Conservation (phyloP, 345 rosid species). For the Lepidium africanum region DNA sequence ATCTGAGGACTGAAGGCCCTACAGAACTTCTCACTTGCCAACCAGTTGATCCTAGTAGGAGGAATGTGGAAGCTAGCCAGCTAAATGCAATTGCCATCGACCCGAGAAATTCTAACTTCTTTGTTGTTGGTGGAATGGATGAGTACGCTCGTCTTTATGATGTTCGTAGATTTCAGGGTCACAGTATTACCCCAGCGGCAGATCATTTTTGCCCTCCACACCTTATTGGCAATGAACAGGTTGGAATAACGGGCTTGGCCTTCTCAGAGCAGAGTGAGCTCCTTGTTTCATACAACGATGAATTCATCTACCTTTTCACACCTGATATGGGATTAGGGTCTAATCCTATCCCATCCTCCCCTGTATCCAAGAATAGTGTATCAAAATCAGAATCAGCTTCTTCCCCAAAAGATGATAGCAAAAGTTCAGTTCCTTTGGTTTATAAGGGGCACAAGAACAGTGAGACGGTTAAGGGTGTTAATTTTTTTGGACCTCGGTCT, state of each 20-base stretch:
- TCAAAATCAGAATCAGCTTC: conserved; percentile 20
- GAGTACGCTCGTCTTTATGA: conserved; percentile 83
- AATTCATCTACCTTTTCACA: conserved; percentile 68
- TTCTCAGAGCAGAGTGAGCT: conserved; percentile 90
- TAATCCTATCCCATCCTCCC: conserved; percentile 26
- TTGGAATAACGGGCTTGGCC: conserved; percentile 85
- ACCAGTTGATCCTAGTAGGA: conserved; percentile 30
- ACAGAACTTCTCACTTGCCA: conserved; percentile 69
- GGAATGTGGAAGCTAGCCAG: conserved; percentile 28
- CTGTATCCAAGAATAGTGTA: conserved; percentile 21
- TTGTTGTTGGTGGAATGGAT: conserved; percentile 76
- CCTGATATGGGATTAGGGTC: conserved; percentile 73
- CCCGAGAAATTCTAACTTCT: conserved; percentile 68
- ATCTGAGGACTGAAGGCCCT: conserved; percentile 56
- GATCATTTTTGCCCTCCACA: conserved; percentile 70
- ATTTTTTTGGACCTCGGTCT: conserved; percentile 73
- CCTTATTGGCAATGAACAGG: conserved; percentile 45
- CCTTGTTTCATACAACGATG: conserved; percentile 72
- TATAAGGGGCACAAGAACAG: conserved; percentile 71
- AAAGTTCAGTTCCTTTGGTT: conserved; percentile 38
- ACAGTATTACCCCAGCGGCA: conserved; percentile 44
- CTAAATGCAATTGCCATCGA: conserved; percentile 76
- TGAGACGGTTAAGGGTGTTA: conserved; percentile 81
- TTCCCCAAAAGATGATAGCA: conserved; percentile 17
- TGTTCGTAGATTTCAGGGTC: conserved; percentile 59